These are phyloP conservation scores for Paramecium sexaurelia DNA, from an alignment of 73 alveolate species.

Conservation along the genomic window DNA sequence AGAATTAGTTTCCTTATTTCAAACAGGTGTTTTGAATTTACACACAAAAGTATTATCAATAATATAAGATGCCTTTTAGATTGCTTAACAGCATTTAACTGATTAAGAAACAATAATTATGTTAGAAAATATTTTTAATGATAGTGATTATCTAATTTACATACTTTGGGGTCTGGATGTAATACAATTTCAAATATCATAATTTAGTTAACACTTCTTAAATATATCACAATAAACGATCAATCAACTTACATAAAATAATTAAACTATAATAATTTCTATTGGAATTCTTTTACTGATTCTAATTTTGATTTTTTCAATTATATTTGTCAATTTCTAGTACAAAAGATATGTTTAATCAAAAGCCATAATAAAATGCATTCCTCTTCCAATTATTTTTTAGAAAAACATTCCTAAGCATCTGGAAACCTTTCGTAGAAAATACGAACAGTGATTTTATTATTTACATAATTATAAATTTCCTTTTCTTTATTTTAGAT, in stretches of 20 bases:
- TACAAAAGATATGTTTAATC: neutral
- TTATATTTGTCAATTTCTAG: neutral
- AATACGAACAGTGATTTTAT: neutral
- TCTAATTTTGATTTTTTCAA: neutral
- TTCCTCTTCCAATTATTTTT: neutral
- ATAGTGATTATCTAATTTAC: neutral
- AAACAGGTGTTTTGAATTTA: neutral
- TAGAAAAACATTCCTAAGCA: slow-evolving; percentile 9
- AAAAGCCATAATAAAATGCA: neutral
- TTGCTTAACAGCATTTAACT: neutral
- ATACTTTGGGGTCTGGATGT: slow-evolving; percentile 2
- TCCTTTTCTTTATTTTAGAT: neutral
- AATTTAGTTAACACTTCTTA: neutral
- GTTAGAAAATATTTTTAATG: neutral
- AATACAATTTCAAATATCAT: neutral
- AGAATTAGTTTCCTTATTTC: neutral
- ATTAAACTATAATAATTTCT: neutral
- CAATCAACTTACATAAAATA: neutral
- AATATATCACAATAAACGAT: neutral
- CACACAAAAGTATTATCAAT: neutral
- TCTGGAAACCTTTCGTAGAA: neutral
- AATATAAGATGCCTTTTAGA: neutral
- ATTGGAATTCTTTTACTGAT: neutral
- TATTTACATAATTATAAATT: neutral
- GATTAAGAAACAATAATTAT: neutral